Evolutionary conservation across 495 filamentous ascomycete genomes (phyloP).

Genomic region (Aspergillus cavernicola): DNA sequence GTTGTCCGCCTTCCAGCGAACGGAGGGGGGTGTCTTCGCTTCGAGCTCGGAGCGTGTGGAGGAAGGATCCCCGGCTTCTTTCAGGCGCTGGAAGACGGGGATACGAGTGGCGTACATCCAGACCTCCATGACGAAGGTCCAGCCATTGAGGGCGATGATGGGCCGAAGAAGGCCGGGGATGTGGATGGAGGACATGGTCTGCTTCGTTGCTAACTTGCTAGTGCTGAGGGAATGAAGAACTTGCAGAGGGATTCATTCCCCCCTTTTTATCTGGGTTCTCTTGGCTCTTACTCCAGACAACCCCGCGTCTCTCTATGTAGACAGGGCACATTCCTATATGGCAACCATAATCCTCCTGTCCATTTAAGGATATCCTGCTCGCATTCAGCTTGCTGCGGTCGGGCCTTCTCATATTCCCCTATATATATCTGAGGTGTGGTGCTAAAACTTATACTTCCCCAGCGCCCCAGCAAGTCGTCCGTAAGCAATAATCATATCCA

Average conservation of each 20-base stretch:
- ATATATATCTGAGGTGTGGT: no score
- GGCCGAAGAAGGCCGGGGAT: conserved; percentile 28
- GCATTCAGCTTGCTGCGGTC: no score
- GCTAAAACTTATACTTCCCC: no score
- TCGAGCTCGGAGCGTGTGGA: conserved; percentile 17
- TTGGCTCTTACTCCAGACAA: no score
- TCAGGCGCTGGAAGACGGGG: conserved; percentile 12
- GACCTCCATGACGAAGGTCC: conserved; percentile 24
- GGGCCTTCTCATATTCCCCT: neutral
- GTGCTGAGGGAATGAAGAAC: neutral
- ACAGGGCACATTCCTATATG: no score
- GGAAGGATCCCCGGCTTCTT: neutral
- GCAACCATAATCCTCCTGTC: no score
- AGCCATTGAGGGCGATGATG: conserved; percentile 23
- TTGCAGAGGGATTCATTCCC: neutral
- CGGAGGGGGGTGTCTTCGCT: conserved; percentile 16
- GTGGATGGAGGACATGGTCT: neutral
- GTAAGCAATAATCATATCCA: conserved; percentile 9
- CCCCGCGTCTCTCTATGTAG: no score
- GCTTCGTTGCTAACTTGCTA: neutral
- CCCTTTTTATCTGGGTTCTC: no score
- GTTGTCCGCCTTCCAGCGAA: conserved; percentile 28
- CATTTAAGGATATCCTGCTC: no score
- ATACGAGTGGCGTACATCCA: conserved; percentile 25
- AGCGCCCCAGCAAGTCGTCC: conserved; percentile 1